Evolutionary conservation across 768 basidiomycete genomes (phyloP).

Genomic region (Cystofilobasidium bisporidii): DNA sequence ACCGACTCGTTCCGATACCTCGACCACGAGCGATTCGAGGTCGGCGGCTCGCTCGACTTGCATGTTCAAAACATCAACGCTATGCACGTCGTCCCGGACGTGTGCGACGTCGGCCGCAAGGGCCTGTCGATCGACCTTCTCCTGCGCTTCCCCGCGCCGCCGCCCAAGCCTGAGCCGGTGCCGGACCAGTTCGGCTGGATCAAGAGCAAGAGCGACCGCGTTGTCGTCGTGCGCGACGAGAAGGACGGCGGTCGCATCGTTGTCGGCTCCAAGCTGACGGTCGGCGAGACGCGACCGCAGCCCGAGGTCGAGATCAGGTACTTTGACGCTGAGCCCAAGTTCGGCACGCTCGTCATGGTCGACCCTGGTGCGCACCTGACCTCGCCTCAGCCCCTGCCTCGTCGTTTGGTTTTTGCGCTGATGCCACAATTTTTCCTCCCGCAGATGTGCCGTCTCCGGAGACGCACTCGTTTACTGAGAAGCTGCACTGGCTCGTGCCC

Average conservation of each 20-base stretch:
- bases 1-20: conserved; percentile 66
- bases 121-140: conserved; percentile 15
- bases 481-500: conserved; percentile 81
- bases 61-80: conserved; percentile 87
- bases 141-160: conserved; percentile 17
- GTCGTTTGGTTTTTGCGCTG: not conserved
- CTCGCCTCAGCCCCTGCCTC: too few relatives aligned
- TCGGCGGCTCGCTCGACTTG: conserved; percentile 71
- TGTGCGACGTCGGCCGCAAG: conserved; percentile 36
- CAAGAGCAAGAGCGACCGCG: conserved; percentile 16
- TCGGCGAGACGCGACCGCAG: conserved; percentile 18
- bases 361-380: conserved; percentile 56
- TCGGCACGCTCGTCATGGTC: conserved; percentile 81
- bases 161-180: conserved; percentile 6
- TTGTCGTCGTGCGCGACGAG: not conserved
- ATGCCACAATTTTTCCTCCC: not conserved
- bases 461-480: conserved; percentile 56
- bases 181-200: conserved; percentile 20
- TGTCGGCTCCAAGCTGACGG: conserved; percentile 8
- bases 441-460: conserved; percentile 73
- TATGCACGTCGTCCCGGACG: conserved; percentile 83
- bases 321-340: conserved; percentile 67
- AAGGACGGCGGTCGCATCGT: conserved; percentile 14
- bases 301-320: conserved; percentile 45
- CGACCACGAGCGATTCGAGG: conserved; percentile 69